Conservation (phyloP, 2,329 filamentous ascomycete species). For the Trichoderma hamatum region DNA sequence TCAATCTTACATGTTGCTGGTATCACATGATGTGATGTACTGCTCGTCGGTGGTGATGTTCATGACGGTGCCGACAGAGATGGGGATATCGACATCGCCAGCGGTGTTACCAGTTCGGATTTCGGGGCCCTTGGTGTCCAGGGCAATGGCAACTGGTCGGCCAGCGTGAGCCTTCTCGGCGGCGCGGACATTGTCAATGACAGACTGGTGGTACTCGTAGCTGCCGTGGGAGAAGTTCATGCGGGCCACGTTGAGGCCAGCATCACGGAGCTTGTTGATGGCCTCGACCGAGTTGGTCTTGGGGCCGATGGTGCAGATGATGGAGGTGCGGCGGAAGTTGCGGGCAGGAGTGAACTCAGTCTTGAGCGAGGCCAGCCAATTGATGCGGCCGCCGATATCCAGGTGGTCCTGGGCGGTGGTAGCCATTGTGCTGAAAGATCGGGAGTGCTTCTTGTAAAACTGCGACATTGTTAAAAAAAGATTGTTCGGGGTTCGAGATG, state of each 20-base stretch:
- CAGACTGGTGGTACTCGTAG: conserved; percentile 97
- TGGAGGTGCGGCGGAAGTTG: conserved; percentile 94
- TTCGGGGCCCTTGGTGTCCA: conserved; percentile 70
- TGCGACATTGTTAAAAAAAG: conserved; percentile 38
- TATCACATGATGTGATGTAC: conserved; percentile 81
- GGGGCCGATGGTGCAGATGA: conserved; percentile 98
- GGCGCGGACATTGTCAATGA: conserved; percentile 92
- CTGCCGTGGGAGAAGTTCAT: conserved; percentile 92
- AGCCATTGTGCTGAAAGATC: conserved; percentile 52
- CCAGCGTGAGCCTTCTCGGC: conserved; percentile 78
- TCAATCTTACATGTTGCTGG: conserved; percentile 82
- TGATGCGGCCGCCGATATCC: conserved; percentile 70
- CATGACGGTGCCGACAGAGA: conserved; percentile 79
- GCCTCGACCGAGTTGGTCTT: conserved; percentile 98
- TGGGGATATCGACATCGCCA: conserved; percentile 87
- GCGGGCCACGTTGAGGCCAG: conserved; percentile 95
- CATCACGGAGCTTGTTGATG: conserved; percentile 89
- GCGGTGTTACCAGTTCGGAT: conserved; percentile 69
- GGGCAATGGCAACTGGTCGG: conserved; percentile 91
- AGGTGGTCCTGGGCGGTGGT: conserved; percentile 83
- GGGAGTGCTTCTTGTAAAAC: conserved; percentile 37
- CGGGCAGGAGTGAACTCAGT: conserved; percentile 84
- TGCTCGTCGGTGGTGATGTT: conserved; percentile 97
- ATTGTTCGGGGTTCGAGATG: not conserved
- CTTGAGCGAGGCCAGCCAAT: conserved; percentile 73